Base-by-base conservation (phyloP, 2,329 filamentous ascomycete species). In the Penicillium sp. region DNA sequence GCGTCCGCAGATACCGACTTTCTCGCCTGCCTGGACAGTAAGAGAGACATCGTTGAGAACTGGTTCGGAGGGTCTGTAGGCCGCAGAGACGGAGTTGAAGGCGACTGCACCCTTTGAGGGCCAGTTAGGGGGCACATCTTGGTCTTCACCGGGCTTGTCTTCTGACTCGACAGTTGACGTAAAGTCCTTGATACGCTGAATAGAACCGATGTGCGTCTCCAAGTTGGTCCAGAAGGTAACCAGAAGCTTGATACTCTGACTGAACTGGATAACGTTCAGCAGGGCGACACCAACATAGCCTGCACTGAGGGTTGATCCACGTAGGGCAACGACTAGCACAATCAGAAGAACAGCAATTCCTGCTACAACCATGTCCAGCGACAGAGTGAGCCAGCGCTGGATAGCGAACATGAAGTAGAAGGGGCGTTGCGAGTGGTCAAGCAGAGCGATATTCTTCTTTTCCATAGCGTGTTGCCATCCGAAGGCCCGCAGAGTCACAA, bases 191-290 rank as follows among this genome's bases (percentile, higher is more conserved):
- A 86, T 77, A 23, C 84, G 77, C 5, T 79, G 75, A 9, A 87
- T 78, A 10, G 83, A 83, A 8, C 84, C 84, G 44, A 87, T 79
- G 38, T 80, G 78, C 0, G 83, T 86, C 62, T 87, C 84, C 17
- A 86, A 71, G 42, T 78, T 76, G 0, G 83, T 86, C 83, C 83
- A 86, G 45, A 77, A 79, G 19, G 75, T 75, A 8, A 83, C 75
- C n/a, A 83, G 68, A 10, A 79, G 67, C 55, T 80, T 81, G 57
- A 86, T 75, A 51, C 75, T 78, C 43, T 80, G 75, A 43, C 79
- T 83, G 68, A 86, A 83, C 23, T 77, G 70, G 27, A 85, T 79
- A 36, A 84, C 76, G 54, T 83, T 83, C 25, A 83, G 69, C 13
- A 86, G 68, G 0, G 81, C 81, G 8, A 85, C 75, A 57, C 82